Evolutionary conservation across 2,329 filamentous ascomycete species (phyloP).

Genomic region (Juglanconis oblonga): DNA sequence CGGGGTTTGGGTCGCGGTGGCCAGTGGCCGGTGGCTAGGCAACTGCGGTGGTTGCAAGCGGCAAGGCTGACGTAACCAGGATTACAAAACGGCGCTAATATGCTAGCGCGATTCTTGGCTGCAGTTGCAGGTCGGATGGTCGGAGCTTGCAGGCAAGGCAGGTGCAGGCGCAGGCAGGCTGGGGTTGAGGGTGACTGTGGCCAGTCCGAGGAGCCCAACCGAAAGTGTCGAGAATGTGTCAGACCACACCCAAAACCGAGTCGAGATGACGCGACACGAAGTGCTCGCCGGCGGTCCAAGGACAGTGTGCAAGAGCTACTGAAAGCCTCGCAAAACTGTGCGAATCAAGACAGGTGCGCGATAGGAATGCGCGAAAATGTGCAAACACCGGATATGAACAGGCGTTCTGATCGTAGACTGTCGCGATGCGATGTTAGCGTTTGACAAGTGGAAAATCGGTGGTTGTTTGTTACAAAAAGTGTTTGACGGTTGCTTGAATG

Average conservation of each 20-base stretch:
- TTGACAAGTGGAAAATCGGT: not conserved
- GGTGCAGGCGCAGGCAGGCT: not conserved
- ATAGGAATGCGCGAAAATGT: conserved; percentile 30
- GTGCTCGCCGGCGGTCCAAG: not conserved
- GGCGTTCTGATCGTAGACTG: conserved; percentile 3
- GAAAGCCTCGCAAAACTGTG: conserved; percentile 34
- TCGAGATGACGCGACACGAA: conserved; percentile 13
- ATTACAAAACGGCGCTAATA: conserved; percentile 13
- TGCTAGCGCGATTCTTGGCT: conserved; percentile 16
- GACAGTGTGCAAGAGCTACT: conserved; percentile 43
- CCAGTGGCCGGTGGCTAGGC: conserved; percentile 6
- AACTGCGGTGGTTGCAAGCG: conserved; percentile 9
- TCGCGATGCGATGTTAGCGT: conserved; percentile 12
- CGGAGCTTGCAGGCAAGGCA: conserved; percentile 17
- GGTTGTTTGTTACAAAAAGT: not conserved
- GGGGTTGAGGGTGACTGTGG: conserved; percentile 22
- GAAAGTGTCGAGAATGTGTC: conserved; percentile 13
- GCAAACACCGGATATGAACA: conserved; percentile 24
- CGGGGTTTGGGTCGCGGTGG: not conserved
- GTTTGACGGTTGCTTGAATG: conserved; percentile 9
- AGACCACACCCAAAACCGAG: conserved; percentile 5
- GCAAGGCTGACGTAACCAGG: conserved; percentile 30
- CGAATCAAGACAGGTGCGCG: conserved; percentile 23
- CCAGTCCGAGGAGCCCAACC: conserved; percentile 24
- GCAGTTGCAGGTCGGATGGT: conserved; percentile 21